These are phyloP conservation scores for Stygiomarasmius scandens DNA, from an alignment of 1,284 basidiomycete genomes.

Conservation along the genomic window DNA sequence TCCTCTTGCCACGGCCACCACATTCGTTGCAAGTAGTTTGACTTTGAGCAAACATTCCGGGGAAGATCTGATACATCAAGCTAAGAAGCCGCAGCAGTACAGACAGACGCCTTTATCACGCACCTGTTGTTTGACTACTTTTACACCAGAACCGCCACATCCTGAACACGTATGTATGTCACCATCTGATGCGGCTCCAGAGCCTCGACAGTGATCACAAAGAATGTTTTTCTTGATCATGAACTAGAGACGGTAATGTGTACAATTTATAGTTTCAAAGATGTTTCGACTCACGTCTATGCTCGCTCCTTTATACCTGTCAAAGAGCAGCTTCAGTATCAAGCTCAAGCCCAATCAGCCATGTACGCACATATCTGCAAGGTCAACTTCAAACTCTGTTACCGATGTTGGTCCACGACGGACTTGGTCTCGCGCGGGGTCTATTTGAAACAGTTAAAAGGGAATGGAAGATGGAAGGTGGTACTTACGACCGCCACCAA, in stretches of 20 bases:
- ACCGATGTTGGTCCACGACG: slow-evolving; percentile 83
- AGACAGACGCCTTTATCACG: background rate
- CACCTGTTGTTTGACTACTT: slow-evolving; percentile 82
- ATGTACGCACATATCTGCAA: slow-evolving; percentile 76
- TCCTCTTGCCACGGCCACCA: slow-evolving; percentile 78
- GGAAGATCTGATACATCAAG: slow-evolving; percentile 77
- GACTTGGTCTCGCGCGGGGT: slow-evolving; percentile 62
- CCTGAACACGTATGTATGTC: slow-evolving; percentile 83
- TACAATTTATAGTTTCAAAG: slow-evolving; percentile 1
- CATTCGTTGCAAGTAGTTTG: slow-evolving; percentile 82
- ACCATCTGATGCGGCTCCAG: slow-evolving; percentile 83
- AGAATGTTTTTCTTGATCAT: slow-evolving; percentile 87
- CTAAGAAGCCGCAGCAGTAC: slow-evolving; percentile 17
- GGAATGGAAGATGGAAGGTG: slow-evolving; percentile 1
- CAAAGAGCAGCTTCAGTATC: slow-evolving; percentile 14
- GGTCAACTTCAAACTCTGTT: slow-evolving; percentile 85
- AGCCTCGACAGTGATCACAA: slow-evolving; percentile 91
- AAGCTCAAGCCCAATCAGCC: background rate
- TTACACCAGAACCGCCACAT: slow-evolving; percentile 85
- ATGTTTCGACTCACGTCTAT: slow-evolving; percentile 65
- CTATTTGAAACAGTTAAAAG: slow-evolving; percentile 26
- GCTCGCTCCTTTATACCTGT: slow-evolving; percentile 76
- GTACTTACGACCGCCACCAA: slow-evolving; percentile 73
- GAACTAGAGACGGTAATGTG: slow-evolving; percentile 57
- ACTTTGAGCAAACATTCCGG: slow-evolving; percentile 89